These are phyloP conservation scores for Melaleuca alternifolia DNA, from an alignment of 345 rosid species.

Conservation along the genomic window DNA sequence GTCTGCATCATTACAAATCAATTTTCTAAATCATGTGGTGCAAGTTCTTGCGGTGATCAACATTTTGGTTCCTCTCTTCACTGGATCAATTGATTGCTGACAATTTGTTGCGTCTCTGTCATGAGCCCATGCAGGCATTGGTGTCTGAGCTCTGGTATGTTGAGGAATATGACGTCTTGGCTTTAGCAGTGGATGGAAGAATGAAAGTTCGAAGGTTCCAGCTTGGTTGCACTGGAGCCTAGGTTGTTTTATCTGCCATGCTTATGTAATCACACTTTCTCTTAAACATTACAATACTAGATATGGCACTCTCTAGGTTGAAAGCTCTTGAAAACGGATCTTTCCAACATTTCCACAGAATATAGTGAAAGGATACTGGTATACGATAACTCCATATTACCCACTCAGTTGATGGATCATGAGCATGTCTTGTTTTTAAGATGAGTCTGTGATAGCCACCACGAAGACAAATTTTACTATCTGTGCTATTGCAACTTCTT, in stretches of 20 bases:
- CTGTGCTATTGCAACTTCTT: not conserved
- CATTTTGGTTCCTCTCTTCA: not conserved
- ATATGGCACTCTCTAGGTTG: not conserved
- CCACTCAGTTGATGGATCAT: not conserved
- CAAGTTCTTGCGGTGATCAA: not conserved
- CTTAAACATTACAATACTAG: not conserved
- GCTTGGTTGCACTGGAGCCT: constrained; percentile 28
- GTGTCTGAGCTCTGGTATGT: constrained; percentile 77
- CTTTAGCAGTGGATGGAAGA: constrained; percentile 68
- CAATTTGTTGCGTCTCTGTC: not conserved
- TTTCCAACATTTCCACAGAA: not conserved
- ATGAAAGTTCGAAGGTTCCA: constrained; percentile 49
- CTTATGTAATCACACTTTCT: not conserved
- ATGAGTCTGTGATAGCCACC: not conserved
- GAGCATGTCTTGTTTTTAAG: not conserved
- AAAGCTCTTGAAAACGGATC: not conserved
- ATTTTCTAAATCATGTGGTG: not conserved
- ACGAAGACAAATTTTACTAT: not conserved
- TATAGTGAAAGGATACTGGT: not conserved
- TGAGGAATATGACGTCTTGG: constrained; percentile 62
- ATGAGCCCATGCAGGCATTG: constrained; percentile 29
- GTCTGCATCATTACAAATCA: not conserved
- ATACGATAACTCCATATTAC: not conserved
- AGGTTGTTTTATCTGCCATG: not conserved
- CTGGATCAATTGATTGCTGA: not conserved